Base-by-base conservation (phyloP, 176 grass and related monocot genomes). In the Chrysopogon serrulatus region DNA sequence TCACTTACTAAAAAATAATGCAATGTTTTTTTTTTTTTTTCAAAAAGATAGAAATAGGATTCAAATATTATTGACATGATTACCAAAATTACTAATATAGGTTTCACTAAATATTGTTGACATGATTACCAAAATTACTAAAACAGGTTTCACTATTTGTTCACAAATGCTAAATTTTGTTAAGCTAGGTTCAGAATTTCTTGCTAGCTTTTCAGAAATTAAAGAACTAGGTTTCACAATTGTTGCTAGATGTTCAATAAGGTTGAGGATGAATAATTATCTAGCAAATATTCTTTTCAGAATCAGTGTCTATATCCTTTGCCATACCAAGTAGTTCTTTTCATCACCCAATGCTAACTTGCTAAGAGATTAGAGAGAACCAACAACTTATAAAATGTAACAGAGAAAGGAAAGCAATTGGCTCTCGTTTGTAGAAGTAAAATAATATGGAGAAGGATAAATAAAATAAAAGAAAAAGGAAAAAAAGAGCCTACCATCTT, bases 401-500 rank as follows among this genome's bases (percentile, higher is more conserved):
- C 15, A 76, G 26, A 5, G 40, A 47, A 57, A 85, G 6, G 32
- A 73, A 66, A 61, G 10, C 28, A 47, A 72, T 30, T 30, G 4
- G 36, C 48, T 13, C 57, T 62, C 24, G 26, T 14, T 28, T 27
- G 26, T 62, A 62, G 16, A 26, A 71, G 19, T 15, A 26, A 34
- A 60, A n/a, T 9, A 6, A 31, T 39, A 53, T 32, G 45, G 23
- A 66, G 28, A 65, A 70, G 77, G n/a, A n/a, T n/a, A 37, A 68
- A 36, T 56, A 2, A 2, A 18, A 12, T 48, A n/a, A 31, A 37
- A 48, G 17, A 37, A 62, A 53, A 72, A 36, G 51, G 33, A 40
- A 76, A 74, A 74, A 67, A 67, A 73, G 33, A 82, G 74, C 73
- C 26, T 87, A 93, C 91, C 85, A 90, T 87, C 21, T 85, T 87